Conservation (phyloP, 768 basidiomycete species). For the Mrakia frigida region DNA sequence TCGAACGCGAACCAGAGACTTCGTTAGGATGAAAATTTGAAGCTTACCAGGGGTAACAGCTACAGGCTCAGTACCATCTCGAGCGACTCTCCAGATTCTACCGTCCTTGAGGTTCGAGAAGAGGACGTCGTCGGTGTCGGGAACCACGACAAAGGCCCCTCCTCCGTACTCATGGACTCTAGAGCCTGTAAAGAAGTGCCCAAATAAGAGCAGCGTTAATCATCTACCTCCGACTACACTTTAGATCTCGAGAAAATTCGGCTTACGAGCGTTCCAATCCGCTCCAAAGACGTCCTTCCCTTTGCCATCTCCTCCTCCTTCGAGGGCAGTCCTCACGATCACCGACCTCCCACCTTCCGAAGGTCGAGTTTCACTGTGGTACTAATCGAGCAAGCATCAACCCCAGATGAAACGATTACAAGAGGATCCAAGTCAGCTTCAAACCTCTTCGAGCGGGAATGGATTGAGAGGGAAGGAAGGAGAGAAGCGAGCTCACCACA, state of each 20-base stretch:
- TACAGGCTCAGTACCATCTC: constrained; percentile 41
- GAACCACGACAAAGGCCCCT: constrained; percentile 52
- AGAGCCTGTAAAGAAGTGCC: constrained; percentile 11
- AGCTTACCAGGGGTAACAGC: constrained; percentile 63
- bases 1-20: too few relatives aligned
- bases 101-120: constrained; percentile 58
- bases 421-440: constrained; percentile 49
- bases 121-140: constrained; percentile 48
- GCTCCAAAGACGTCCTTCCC: constrained; percentile 54
- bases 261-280: constrained; percentile 54
- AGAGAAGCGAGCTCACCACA: constrained; percentile 6
- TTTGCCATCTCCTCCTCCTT: constrained; percentile 36
- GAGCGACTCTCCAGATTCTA: constrained; percentile 51
- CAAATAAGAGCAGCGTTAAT: neutral
- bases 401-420: constrained; percentile 50
- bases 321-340: constrained; percentile 50
- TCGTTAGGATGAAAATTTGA: too few relatives aligned
- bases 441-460: constrained; percentile 37
- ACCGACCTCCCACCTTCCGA: constrained; percentile 55
- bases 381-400: constrained; percentile 35
- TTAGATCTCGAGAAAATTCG: neutral
- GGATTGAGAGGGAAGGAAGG: too few relatives aligned
- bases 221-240: neutral
- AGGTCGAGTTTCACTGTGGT: constrained; percentile 51
- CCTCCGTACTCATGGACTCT: constrained; percentile 71